Percentiles rank a stretch among this genome's conserved stretches.
Conservation (phyloP, 2,329 filamentous ascomycete genomes). For the Fusarium foetens region DNA sequence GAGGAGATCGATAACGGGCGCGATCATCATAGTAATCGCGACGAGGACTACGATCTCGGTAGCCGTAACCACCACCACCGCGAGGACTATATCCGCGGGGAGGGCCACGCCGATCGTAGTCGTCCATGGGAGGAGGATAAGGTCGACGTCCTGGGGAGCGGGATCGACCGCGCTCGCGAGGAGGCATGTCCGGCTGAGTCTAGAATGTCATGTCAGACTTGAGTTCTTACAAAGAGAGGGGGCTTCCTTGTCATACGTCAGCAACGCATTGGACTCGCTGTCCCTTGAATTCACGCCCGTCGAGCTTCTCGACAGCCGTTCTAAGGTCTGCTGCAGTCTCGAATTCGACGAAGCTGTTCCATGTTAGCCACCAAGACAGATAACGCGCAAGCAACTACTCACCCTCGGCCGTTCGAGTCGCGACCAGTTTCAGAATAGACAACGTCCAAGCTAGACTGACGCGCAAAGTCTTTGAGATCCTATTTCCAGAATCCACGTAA, state of each 20-base stretch:
- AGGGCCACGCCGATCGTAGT: slow-evolving; percentile 83
- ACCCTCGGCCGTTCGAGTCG: slow-evolving; percentile 82
- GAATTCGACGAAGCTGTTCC: slow-evolving; percentile 90
- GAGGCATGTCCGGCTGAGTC: slow-evolving; percentile 82
- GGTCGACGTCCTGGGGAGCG: slow-evolving; percentile 76
- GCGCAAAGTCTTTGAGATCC: slow-evolving; percentile 99
- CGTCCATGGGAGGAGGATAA: slow-evolving; percentile 75
- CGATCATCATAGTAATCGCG: slow-evolving; percentile 90
- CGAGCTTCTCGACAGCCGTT: slow-evolving; percentile 93
- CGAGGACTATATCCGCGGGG: slow-evolving; percentile 88
- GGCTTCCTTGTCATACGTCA: slow-evolving; percentile 68
- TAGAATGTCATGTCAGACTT: slow-evolving; percentile 51
- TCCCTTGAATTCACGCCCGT: slow-evolving; percentile 92
- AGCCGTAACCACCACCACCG: slow-evolving; percentile 73
- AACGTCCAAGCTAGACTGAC: slow-evolving; percentile 94
- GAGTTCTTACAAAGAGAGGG: neutral
- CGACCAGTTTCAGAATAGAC: slow-evolving; percentile 89
- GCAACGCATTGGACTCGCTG: slow-evolving; percentile 84
- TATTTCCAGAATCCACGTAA: slow-evolving; percentile 86
- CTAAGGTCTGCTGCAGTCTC: slow-evolving; percentile 91
- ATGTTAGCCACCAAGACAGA: slow-evolving; percentile 20
- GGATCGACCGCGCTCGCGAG: slow-evolving; percentile 78
- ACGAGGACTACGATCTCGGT: slow-evolving; percentile 87
- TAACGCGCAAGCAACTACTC: slow-evolving; percentile 52
- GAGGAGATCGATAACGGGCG: slow-evolving; percentile 82